phyloP scores from a whole-genome alignment of 345 rosid species.

The Hypericum androsaemum region DNA sequence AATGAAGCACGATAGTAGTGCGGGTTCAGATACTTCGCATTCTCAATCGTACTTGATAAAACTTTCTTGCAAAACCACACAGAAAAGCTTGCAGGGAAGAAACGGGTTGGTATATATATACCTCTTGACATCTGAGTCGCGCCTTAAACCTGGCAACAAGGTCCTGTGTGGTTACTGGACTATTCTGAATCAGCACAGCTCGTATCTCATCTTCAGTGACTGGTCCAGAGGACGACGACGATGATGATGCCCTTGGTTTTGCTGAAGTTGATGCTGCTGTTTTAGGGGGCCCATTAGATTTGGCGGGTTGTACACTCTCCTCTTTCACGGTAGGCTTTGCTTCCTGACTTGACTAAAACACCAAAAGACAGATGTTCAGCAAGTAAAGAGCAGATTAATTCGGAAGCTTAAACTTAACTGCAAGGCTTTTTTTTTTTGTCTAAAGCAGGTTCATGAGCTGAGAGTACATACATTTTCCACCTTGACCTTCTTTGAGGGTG shows the following conservation, averaged over 20 bases:
- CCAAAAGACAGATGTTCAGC: background rate
- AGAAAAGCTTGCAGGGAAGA: no score
- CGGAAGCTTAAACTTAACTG: no score
- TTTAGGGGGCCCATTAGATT: conserved; percentile 36
- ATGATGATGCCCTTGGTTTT: conserved; percentile 31
- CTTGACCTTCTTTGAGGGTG: conserved; percentile 73
- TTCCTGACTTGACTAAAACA: conserved; percentile 17
- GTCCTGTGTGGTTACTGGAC: conserved; percentile 76
- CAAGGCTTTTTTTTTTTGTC: background rate
- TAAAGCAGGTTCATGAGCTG: background rate
- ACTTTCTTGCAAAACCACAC: background rate
- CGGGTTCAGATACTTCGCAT: background rate
- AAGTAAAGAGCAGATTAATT: no score
- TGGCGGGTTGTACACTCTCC: conserved; percentile 15
- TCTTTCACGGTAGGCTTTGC: conserved; percentile 17
- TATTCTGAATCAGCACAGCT: conserved; percentile 64
- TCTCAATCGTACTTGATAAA: background rate
- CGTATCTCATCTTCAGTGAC: conserved; percentile 89
- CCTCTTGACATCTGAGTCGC: conserved; percentile 62
- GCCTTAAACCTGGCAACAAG: conserved; percentile 78
- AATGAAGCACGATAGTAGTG: background rate
- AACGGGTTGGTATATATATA: conserved; percentile 8
- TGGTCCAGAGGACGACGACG: conserved; percentile 36
- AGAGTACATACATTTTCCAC: conserved; percentile 54
- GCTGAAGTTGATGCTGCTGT: conserved; percentile 33